Base-by-base conservation (phyloP, 2,329 filamentous ascomycete genomes). In the Penicillium aurantiogriseum region DNA sequence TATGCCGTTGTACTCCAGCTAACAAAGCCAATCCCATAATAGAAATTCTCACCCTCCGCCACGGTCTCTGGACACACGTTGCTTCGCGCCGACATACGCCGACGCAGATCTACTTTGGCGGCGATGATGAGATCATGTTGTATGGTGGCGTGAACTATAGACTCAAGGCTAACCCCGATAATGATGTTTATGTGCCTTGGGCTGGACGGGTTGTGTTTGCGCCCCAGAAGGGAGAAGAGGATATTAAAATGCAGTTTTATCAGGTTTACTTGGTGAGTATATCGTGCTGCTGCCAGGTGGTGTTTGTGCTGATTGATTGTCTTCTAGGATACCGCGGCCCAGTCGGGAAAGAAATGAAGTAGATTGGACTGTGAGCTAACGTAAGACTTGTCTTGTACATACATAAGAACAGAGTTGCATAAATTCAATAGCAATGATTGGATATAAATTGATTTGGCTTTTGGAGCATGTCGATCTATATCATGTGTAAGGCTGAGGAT, bases 261-360 rank as follows among this genome's bases (percentile, higher is more conserved):
- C 73, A 75, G 62, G 73, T 76, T 57, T 76, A 76, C 59, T 60
- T 76, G 69, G 73, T 75, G 57, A 25, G 73, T 69, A 38, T 49
- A 21, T 45, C 23, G 36, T 11, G 11, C 38, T 35, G 36, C 43
- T 17, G 15, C 46, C n/a, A 27, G 9, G 9, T 35, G 45, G 11
- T 25, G n/a, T 17, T 29, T 54, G 25, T 27, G 45, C 19, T 49
- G 49, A 49, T 60, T 61, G 19, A 61, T 13, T 31, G 17, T 9
- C 8, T 27, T 48, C 8, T 64, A 74, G 71, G 71, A 73, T 66
- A 63, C 71, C 17, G 63, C 71, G 50, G 71, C 67, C 29, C 71
- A 74, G 62, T 67, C 66, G 15, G 71, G 71, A 48, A 73, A 68
- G 65, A 71, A 72, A 67, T 72, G 62, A 58, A 25, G 27, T 25